Conservation (phyloP, 2,329 filamentous ascomycete genomes). For the Cladosporium halotolerans region DNA sequence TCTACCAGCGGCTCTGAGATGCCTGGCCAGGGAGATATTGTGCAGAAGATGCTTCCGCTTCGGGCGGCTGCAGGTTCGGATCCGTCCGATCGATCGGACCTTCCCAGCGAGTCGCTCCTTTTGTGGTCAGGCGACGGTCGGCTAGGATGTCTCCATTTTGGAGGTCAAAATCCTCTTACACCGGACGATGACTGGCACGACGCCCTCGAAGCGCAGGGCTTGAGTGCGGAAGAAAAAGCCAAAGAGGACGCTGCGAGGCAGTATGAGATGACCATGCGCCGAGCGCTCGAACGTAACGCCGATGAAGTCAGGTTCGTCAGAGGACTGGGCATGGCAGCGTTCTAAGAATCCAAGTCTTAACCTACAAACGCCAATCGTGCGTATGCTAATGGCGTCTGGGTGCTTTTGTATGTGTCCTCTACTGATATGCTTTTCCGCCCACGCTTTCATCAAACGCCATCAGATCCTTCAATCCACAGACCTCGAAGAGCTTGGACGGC, state of each 20-base stretch:
- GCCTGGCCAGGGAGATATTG: constrained; percentile 58
- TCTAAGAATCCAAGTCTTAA: background rate
- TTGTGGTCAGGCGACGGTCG: constrained; percentile 81
- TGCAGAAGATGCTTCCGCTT: constrained; percentile 67
- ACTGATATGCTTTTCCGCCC: constrained; percentile 33
- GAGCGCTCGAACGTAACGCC: constrained; percentile 68
- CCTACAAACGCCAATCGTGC: background rate
- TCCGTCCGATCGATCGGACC: constrained; percentile 20
- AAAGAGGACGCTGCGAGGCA: constrained; percentile 51
- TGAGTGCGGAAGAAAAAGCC: constrained; percentile 43
- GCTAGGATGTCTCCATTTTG: constrained; percentile 60
- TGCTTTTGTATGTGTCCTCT: background rate
- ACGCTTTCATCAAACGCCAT: constrained; percentile 46
- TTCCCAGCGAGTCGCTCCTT: constrained; percentile 53
- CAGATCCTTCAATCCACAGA: constrained; percentile 47
- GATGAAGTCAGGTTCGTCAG: constrained; percentile 71
- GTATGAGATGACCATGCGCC: constrained; percentile 67
- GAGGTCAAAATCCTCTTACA: constrained; percentile 30
- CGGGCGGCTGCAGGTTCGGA: background rate
- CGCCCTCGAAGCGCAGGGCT: constrained; percentile 36
- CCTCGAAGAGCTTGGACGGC: constrained; percentile 45
- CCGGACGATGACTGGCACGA: constrained; percentile 31
- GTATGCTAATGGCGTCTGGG: background rate
- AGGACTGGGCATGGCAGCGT: constrained; percentile 50
- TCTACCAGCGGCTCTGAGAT: constrained; percentile 18